These are phyloP conservation scores for Vitis riparia DNA, from an alignment of 164 flowering plant species.

Conservation along the genomic window DNA sequence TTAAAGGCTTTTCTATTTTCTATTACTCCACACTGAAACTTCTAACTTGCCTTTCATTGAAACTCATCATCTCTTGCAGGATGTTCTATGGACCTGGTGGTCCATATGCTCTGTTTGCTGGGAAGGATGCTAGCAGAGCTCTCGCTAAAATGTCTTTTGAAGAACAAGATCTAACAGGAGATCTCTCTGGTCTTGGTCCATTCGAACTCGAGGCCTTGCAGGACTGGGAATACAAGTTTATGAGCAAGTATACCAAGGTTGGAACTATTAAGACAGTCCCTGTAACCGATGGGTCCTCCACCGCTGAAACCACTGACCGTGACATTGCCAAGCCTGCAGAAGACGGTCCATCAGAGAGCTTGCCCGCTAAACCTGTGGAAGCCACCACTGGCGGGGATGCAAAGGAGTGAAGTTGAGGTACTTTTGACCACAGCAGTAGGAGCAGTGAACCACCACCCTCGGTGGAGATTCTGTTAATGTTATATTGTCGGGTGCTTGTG, in stretches of 20 bases:
- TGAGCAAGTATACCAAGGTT: constrained; percentile 93
- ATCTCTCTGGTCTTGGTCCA: constrained; percentile 85
- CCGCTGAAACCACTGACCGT: constrained; percentile 22
- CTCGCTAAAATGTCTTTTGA: constrained; percentile 99
- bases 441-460: too few relatives aligned
- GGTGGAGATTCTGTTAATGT: too few relatives aligned
- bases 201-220: constrained; percentile 92
- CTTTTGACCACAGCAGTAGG: too few relatives aligned
- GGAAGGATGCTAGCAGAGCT: constrained; percentile 97
- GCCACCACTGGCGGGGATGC: constrained; percentile 6
- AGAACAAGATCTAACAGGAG: constrained; percentile 86
- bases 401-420: background rate
- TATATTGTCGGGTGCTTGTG: too few relatives aligned
- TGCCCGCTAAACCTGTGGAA: constrained; percentile 17
- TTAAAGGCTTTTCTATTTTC: background rate
- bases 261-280: constrained; percentile 60
- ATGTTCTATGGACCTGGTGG: constrained; percentile 99
- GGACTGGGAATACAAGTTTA: constrained; percentile 98
- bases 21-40: background rate
- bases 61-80: constrained; percentile 37
- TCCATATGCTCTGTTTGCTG: constrained; percentile 93
- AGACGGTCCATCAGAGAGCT: constrained; percentile 20
- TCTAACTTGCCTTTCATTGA: background rate
- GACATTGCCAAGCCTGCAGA: constrained; percentile 36
- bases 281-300: constrained; percentile 29